A percentile compares a stretch with the other conserved stretches of the same genome.
These are phyloP conservation scores for Botrytis cinerea DNA, from an alignment of 2,329 filamentous ascomycete genomes.

Conservation along the genomic window DNA sequence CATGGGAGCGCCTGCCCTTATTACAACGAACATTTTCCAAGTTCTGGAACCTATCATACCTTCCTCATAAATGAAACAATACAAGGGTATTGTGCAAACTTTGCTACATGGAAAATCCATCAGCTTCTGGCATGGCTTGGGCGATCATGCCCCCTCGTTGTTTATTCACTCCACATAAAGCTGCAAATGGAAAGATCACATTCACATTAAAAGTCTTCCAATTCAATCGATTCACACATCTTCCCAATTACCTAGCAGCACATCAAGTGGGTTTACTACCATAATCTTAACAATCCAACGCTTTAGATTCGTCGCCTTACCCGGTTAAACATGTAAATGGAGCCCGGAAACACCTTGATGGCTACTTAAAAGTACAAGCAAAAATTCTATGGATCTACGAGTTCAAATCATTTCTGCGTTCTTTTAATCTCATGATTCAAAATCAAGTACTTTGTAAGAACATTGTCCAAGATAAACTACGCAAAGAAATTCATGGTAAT, in stretches of 20 bases:
- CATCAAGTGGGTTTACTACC: neutral
- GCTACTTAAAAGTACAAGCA: slow-evolving; percentile 3
- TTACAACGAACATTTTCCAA: neutral
- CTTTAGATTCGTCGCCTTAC: slow-evolving; percentile 4
- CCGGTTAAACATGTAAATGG: neutral
- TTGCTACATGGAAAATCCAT: neutral
- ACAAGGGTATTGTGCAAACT: neutral
- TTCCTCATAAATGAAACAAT: neutral
- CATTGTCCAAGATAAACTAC: neutral
- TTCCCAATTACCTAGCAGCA: neutral
- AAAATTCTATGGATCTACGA: slow-evolving; percentile 3
- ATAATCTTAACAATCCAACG: neutral
- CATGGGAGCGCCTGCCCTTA: slow-evolving; percentile 14
- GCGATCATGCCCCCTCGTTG: neutral
- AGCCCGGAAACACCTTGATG: slow-evolving; percentile 18
- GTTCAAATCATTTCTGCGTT: neutral
- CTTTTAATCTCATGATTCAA: neutral
- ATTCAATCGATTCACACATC: neutral
- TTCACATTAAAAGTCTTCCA: neutral
- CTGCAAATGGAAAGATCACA: neutral
- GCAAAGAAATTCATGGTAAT: slow-evolving; percentile 5
- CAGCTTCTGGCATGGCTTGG: neutral
- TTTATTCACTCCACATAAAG: slow-evolving; percentile 3
- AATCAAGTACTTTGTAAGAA: neutral
- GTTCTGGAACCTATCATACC: neutral